Conservation (phyloP, 108 stramenopile genomes). For the Cyclotella distinguenda region DNA sequence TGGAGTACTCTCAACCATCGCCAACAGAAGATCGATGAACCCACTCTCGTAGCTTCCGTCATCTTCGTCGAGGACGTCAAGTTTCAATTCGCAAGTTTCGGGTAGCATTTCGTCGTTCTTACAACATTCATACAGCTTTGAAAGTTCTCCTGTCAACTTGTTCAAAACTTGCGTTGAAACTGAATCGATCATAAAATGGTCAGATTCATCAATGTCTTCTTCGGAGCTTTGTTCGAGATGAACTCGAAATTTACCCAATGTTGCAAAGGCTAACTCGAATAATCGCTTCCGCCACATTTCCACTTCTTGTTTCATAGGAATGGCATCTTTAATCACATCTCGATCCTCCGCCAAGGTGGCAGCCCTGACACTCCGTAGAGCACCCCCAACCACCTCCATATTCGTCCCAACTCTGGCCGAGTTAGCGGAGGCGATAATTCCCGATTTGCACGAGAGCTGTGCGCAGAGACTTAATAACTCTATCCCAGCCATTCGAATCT, state of each 20-base stretch:
- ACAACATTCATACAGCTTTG: constrained; percentile 83
- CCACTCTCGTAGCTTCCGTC: constrained; percentile 52
- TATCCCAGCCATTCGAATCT: constrained; percentile 68
- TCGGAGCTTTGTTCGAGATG: constrained; percentile 43
- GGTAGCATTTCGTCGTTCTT: constrained; percentile 67
- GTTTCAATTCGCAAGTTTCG: constrained; percentile 18
- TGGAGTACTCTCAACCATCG: constrained; percentile 42
- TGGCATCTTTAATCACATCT: neutral
- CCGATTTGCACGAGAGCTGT: constrained; percentile 68
- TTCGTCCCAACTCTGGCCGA: constrained; percentile 82
- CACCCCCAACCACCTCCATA: constrained; percentile 89
- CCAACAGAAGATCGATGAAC: constrained; percentile 59
- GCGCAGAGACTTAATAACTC: constrained; percentile 69
- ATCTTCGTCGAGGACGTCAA: constrained; percentile 36
- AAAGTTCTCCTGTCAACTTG: constrained; percentile 57
- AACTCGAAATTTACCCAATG: constrained; percentile 53
- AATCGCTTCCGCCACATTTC: constrained; percentile 38
- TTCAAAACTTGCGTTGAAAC: constrained; percentile 66
- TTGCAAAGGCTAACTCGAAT: constrained; percentile 69
- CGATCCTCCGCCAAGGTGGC: constrained; percentile 30
- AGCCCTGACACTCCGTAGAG: constrained; percentile 62
- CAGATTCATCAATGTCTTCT: constrained; percentile 14
- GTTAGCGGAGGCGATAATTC: constrained; percentile 68
- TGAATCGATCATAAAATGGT: constrained; percentile 43
- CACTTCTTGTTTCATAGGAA: constrained; percentile 19